These are phyloP conservation scores for Novakomyces olei DNA, from an alignment of 805 yeast species.

Conservation along the genomic window DNA sequence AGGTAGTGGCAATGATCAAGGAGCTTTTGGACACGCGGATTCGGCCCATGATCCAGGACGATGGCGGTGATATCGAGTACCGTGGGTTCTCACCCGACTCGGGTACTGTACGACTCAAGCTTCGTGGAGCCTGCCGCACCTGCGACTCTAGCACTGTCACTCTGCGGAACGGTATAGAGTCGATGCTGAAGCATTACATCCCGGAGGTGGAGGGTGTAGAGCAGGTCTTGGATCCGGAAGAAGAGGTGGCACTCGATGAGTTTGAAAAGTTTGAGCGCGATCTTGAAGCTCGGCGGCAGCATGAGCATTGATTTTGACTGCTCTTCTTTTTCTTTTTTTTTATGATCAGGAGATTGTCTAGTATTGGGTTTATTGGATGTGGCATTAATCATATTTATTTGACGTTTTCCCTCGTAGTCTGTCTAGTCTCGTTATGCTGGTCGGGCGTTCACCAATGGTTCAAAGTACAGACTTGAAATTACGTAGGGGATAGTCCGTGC, in stretches of 20 bases:
- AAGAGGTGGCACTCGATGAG: constrained; percentile 50
- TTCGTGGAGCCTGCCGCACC: constrained; percentile 89
- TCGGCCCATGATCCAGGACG: constrained; percentile 94
- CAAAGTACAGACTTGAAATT: too few species aligned
- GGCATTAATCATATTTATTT: too few species aligned
- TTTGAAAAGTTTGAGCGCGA: constrained; percentile 62
- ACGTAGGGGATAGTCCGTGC: too few species aligned
- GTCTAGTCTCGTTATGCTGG: too few species aligned
- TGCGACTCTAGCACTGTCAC: constrained; percentile 86
- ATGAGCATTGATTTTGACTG: neutral
- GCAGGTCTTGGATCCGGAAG: constrained; percentile 69
- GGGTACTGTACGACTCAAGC: constrained; percentile 69
- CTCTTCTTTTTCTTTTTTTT: neutral
- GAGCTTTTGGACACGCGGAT: constrained; percentile 85
- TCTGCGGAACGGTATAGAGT: constrained; percentile 81
- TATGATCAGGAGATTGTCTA: too few species aligned
- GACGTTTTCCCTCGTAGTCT: too few species aligned
- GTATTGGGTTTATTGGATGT: too few species aligned
- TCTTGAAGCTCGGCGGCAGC: constrained; percentile 17
- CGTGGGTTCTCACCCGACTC: constrained; percentile 64
- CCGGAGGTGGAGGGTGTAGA: constrained; percentile 82
- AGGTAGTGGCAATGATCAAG: constrained; percentile 69
- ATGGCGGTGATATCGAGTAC: constrained; percentile 91
- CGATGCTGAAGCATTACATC: constrained; percentile 91
- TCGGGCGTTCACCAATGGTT: too few species aligned